Percentiles rank a stretch among this genome's conserved stretches.
phyloP scores from a whole-genome alignment of 2,329 filamentous ascomycete genomes.

The Tolypocladium ovalisporum region DNA sequence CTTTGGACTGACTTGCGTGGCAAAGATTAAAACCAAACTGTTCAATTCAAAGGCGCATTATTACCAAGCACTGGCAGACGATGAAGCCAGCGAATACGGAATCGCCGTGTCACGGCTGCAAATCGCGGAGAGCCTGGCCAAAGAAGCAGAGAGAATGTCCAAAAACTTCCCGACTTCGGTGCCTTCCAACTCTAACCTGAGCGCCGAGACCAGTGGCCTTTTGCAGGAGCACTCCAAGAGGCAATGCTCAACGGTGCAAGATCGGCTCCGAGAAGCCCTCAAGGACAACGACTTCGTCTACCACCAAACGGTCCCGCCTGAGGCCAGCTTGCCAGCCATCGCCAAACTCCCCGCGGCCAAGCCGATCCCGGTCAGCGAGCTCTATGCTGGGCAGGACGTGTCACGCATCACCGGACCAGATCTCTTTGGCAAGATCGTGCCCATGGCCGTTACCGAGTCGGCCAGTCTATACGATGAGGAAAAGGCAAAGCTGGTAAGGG shows the following conservation, averaged over 20 bases:
- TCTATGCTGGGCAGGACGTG: constrained; percentile 96
- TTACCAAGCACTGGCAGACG: constrained; percentile 84
- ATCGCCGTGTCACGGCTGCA: constrained; percentile 74
- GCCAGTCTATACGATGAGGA: constrained; percentile 97
- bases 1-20: not conserved
- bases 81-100: constrained; percentile 80
- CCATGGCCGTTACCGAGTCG: constrained; percentile 89
- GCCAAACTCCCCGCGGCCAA: constrained; percentile 91
- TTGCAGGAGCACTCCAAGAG: constrained; percentile 76
- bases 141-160: constrained; percentile 66
- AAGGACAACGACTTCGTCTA: constrained; percentile 99
- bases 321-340: constrained; percentile 71
- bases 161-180: constrained; percentile 71
- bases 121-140: constrained; percentile 65
- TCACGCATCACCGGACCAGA: constrained; percentile 94
- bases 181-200: constrained; percentile 72
- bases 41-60: constrained; percentile 83
- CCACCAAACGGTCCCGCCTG: constrained; percentile 80
- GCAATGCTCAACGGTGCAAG: constrained; percentile 69
- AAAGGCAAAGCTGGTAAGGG: constrained; percentile 88
- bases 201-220: constrained; percentile 62
- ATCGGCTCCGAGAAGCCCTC: constrained; percentile 62
- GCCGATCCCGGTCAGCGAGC: constrained; percentile 89
- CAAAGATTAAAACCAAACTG: constrained; percentile 64
- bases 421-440: constrained; percentile 93